Evolutionary conservation across 495 filamentous ascomycete species (phyloP).

Genomic region (Penicillium nucicola): DNA sequence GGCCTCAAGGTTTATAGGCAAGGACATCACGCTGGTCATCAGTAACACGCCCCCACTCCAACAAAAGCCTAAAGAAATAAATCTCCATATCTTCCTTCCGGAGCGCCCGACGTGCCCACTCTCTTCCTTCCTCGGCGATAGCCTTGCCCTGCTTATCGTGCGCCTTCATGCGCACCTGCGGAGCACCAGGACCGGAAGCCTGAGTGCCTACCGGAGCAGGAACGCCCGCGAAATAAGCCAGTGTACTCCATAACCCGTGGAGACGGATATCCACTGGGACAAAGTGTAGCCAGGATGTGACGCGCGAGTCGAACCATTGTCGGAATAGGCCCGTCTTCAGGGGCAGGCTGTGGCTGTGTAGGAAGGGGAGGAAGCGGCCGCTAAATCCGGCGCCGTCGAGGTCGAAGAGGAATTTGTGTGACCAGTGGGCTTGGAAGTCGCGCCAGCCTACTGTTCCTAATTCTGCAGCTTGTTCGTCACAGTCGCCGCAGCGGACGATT

Average conservation of each 20-base stretch:
- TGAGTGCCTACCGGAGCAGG: background rate
- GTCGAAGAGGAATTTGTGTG: slow-evolving; percentile 66
- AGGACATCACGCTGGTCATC: slow-evolving; percentile 59
- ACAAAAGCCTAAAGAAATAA: slow-evolving; percentile 72
- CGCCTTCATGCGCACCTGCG: slow-evolving; percentile 23
- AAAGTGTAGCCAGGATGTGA: slow-evolving; percentile 75
- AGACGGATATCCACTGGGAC: slow-evolving; percentile 70
- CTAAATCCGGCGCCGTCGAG: slow-evolving; percentile 65
- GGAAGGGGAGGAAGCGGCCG: slow-evolving; percentile 60
- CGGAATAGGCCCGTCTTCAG: slow-evolving; percentile 65
- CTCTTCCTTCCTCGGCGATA: slow-evolving; percentile 65
- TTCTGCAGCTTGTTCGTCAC: slow-evolving; percentile 48
- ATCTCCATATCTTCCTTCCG: slow-evolving; percentile 80
- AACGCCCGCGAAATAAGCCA: slow-evolving; percentile 60
- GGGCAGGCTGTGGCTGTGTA: slow-evolving; percentile 59
- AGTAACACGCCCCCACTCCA: slow-evolving; percentile 71
- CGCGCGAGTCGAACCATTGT: slow-evolving; percentile 70
- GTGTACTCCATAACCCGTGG: slow-evolving; percentile 60
- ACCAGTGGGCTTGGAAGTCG: slow-evolving; percentile 60
- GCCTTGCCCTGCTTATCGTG: slow-evolving; percentile 49
- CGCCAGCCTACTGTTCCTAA: slow-evolving; percentile 39
- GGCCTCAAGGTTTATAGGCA: slow-evolving; percentile 41
- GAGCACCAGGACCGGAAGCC: slow-evolving; percentile 3
- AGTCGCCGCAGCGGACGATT: slow-evolving; percentile 57
- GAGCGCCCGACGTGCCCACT: slow-evolving; percentile 63